Percentiles rank a stretch among this genome's conserved stretches.
phyloP scores from a whole-genome alignment of 2,329 filamentous ascomycete species.

The Botryosphaeria agaves region DNA sequence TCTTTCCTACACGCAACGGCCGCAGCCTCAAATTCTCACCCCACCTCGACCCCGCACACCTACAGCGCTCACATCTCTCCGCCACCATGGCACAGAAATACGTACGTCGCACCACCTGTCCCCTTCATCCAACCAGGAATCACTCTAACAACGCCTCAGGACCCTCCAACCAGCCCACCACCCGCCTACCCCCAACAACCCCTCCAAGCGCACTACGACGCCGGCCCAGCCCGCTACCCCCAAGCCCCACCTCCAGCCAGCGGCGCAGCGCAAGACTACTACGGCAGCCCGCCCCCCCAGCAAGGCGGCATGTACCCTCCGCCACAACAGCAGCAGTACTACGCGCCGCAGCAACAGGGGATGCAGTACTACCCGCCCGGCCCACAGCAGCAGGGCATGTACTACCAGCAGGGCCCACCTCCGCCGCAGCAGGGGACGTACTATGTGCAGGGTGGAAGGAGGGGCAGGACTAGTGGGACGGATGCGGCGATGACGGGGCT shows the following conservation, averaged over 20 bases:
- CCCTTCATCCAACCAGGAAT: not conserved
- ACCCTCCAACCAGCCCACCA: slow-evolving; percentile 10
- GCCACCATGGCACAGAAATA: not conserved
- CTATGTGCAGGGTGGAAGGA: slow-evolving; percentile 13
- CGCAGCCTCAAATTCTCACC: too few relatives aligned
- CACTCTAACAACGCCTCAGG: not conserved
- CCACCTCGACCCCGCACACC: not conserved
- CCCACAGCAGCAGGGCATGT: slow-evolving; percentile 18
- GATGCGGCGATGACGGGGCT: slow-evolving; percentile 25
- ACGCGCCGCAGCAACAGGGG: slow-evolving; percentile 1
- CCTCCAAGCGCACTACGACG: slow-evolving; percentile 15
- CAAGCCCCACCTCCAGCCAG: slow-evolving; percentile 6
- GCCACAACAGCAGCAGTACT: slow-evolving; percentile 3
- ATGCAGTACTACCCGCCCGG: too few relatives aligned
- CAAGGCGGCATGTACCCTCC: slow-evolving; percentile 2
- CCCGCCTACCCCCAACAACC: slow-evolving; percentile 16
- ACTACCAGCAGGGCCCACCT: slow-evolving; percentile 14
- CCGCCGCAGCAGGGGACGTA: slow-evolving; percentile 19
- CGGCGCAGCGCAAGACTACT: slow-evolving; percentile 6
- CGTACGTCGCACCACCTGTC: not conserved
- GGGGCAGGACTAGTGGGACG: slow-evolving; percentile 13
- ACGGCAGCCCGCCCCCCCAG: slow-evolving; percentile 4
- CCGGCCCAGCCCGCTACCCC: slow-evolving; percentile 8
- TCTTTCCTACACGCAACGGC: too few relatives aligned
- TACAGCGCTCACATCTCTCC: not conserved